Conservation (phyloP, 805 yeast species). For the Metschnikowia bowlesiae region DNA sequence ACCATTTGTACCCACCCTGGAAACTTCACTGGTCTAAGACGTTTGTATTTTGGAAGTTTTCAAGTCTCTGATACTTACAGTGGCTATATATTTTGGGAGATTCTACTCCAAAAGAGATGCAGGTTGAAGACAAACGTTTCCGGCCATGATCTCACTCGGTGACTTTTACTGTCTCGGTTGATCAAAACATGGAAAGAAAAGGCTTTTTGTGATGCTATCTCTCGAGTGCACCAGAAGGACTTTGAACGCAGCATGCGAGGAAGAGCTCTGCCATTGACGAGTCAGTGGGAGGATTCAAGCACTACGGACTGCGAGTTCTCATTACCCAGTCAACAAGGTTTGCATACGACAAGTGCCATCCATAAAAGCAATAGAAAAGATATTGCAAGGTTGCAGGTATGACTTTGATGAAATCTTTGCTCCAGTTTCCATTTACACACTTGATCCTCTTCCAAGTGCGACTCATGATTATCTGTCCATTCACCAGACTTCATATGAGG, state of each 20-base stretch:
- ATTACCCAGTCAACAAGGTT: neutral
- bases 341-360: slow-evolving; percentile 23
- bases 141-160: slow-evolving; percentile 25
- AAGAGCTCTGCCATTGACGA: neutral
- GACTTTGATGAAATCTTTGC: no score
- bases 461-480: no score
- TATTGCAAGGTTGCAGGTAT: no score
- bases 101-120: slow-evolving; percentile 17
- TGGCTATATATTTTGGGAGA: slow-evolving; percentile 38
- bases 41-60: slow-evolving; percentile 1
- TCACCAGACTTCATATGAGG: no score
- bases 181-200: slow-evolving; percentile 22
- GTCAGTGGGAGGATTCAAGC: neutral
- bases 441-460: no score
- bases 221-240: neutral
- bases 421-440: no score
- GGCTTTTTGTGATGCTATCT: slow-evolving; percentile 31
- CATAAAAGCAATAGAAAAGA: no score
- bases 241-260: neutral
- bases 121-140: slow-evolving; percentile 19
- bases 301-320: neutral
- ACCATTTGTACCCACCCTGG: neutral
- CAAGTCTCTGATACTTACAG: slow-evolving; percentile 18
- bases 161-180: slow-evolving; percentile 16
- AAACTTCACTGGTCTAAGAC: slow-evolving; percentile 6